These are phyloP conservation scores for Sporisorium graminicola DNA, from an alignment of 1,284 basidiomycete genomes.

Conservation along the genomic window DNA sequence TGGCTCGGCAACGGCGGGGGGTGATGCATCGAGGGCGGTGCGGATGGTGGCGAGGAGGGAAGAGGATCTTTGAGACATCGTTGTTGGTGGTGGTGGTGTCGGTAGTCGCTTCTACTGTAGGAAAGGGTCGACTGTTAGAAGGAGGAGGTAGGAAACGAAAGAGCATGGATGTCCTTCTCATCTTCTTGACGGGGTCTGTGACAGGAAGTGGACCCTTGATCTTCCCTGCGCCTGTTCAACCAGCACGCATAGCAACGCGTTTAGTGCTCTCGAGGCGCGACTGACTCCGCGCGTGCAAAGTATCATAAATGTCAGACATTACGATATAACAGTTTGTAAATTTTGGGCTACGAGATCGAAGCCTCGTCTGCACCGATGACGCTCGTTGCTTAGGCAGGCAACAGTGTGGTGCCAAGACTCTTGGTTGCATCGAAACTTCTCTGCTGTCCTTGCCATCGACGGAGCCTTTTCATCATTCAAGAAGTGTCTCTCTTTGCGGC, in stretches of 20 bases:
- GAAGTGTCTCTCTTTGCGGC: not conserved
- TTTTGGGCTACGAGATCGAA: too few relatives aligned
- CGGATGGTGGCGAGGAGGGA: conserved; percentile 39
- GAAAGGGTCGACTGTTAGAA: too few relatives aligned
- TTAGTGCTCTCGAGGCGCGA: not conserved
- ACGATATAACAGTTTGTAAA: not conserved
- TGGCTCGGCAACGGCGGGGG: conserved; percentile 27
- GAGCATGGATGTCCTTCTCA: too few relatives aligned
- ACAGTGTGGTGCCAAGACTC: conserved; percentile 5
- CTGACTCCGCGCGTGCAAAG: not conserved
- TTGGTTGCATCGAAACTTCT: conserved; percentile 2
- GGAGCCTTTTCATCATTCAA: not conserved
- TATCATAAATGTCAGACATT: not conserved
- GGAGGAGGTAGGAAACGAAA: not conserved
- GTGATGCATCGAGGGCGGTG: conserved; percentile 20
- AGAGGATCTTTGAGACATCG: conserved; percentile 5
- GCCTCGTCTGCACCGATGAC: too few relatives aligned
- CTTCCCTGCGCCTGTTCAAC: not conserved
- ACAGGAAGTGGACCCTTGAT: not conserved
- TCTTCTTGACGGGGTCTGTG: too few relatives aligned
- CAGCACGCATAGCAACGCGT: not conserved
- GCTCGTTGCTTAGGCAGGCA: not conserved
- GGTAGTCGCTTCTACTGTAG: too few relatives aligned
- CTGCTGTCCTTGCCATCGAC: not conserved
- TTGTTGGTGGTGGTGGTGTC: not conserved